Conservation (phyloP, 1,284 basidiomycete genomes). For the Tilletia setariae region DNA sequence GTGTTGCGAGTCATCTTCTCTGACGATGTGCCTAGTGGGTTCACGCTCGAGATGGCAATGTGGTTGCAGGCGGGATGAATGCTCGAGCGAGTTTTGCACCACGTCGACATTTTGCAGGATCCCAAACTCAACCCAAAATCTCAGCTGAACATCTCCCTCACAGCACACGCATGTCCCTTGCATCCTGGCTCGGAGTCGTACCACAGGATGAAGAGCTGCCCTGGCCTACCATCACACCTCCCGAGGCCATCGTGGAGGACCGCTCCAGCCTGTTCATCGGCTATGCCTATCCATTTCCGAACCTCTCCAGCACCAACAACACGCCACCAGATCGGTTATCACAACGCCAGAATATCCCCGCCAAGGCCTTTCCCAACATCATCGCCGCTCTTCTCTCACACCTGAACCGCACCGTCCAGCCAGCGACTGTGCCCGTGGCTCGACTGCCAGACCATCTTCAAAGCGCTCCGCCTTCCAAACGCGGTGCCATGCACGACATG, state of each 20-base stretch:
- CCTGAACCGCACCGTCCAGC: constrained; percentile 45
- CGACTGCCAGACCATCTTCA: constrained; percentile 31
- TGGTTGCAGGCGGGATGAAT: too few species aligned
- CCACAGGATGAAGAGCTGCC: constrained; percentile 22
- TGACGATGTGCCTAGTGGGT: background rate
- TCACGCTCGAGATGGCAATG: too few species aligned
- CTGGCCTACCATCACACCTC: constrained; percentile 34
- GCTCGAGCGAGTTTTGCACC: too few species aligned
- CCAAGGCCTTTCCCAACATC: constrained; percentile 16
- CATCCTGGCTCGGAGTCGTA: constrained; percentile 14
- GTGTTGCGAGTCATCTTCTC: too few species aligned
- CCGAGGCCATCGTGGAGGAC: constrained; percentile 41
- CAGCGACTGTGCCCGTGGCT: constrained; percentile 29
- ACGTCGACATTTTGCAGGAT: too few species aligned
- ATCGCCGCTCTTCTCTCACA: constrained; percentile 39
- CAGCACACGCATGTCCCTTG: background rate
- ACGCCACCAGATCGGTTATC: too few species aligned
- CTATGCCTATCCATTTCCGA: constrained; percentile 44
- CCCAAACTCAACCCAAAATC: too few species aligned
- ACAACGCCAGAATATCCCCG: background rate
- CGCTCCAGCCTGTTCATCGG: constrained; percentile 50
- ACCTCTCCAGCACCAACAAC: constrained; percentile 12
- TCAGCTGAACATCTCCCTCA: background rate
- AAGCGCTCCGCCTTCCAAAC: constrained; percentile 8
- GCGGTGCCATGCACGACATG: constrained; percentile 47